Base-by-base conservation (phyloP, 73 alveolate species). In the Paraurostyla sp. region DNA sequence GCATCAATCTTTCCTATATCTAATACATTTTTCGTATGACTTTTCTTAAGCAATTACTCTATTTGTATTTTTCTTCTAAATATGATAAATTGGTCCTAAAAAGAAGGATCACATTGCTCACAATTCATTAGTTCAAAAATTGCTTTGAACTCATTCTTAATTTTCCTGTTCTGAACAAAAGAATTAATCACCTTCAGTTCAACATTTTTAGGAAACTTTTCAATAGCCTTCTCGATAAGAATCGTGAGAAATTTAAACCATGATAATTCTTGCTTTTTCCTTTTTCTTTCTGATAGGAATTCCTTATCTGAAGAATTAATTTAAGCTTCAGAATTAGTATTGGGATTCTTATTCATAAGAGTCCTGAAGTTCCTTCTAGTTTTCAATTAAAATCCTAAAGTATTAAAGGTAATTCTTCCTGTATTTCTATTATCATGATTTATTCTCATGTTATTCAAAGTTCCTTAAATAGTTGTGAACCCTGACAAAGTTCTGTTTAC, bases 81-180 rank as follows among this genome's bases (percentile, higher is more conserved):
- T 16, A 78, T 52, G 22, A 78, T 25, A 78, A 78, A 78, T 41
- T 78, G 33, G 32, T 78, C 89, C n/a, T 52, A 51, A 30, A 78
- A 32, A 7, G 29, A 16, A 7, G 89, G 89, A 78, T 78, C n/a
- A 41, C 89, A 78, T 20, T 20, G 50, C 32, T 78, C 89, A 32
- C 76, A 59, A 35, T 83, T 83, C 92, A 83, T 83, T 3, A 83
- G 57, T 32, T 83, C 76, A 49, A 83, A 83, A 7, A 83, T 40
- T 4, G 85, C 43, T 76, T 65, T 83, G 43, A 83, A 83, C 32
- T 83, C 92, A 43, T 83, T 83, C 27, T 83, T 60, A 0, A 83
- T 27, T 30, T 83, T 83, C 48, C 41, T 63, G 43, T 83, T 42
- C 29, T 63, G 38, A 4, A 83, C 30, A 20, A 40, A 65, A 23